phyloP scores from a whole-genome alignment of 2,329 filamentous ascomycete species.

The Aureobasidium namibiae region DNA sequence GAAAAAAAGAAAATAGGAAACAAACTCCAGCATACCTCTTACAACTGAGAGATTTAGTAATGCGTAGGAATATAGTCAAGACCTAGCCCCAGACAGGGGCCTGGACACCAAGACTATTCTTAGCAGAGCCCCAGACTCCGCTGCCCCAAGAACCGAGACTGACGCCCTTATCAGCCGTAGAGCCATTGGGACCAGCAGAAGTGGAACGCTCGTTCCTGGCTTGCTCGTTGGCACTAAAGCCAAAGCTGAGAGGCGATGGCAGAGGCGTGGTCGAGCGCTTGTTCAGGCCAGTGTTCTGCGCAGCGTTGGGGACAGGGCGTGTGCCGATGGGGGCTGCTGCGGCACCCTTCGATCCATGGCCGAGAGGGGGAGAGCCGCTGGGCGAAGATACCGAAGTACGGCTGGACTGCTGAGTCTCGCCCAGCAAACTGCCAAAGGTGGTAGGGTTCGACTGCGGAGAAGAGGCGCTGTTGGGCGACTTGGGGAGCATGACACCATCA shows the following conservation, averaged over 20 bases:
- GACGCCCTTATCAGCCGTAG: conserved; percentile 36
- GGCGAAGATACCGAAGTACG: conserved; percentile 83
- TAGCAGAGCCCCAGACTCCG: conserved; percentile 71
- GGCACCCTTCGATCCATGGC: conserved; percentile 48
- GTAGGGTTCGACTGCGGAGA: conserved; percentile 66
- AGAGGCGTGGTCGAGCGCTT: conserved; percentile 86
- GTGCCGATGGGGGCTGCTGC: conserved; percentile 74
- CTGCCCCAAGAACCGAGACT: conserved; percentile 62
- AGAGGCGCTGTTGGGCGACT: conserved; percentile 71
- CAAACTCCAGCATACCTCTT: conserved; percentile 1
- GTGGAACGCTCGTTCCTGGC: conserved; percentile 44
- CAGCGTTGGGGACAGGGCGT: conserved; percentile 54
- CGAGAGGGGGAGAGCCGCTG: conserved; percentile 64
- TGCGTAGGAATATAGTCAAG: neutral
- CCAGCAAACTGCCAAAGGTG: conserved; percentile 38
- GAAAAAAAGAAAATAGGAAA: neutral
- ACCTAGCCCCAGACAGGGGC: conserved; percentile 86
- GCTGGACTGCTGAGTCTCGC: conserved; percentile 48
- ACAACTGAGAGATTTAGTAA: neutral
- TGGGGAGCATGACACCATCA: conserved; percentile 25
- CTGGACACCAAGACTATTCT: conserved; percentile 73
- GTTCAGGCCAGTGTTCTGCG: conserved; percentile 46
- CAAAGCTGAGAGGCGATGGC: conserved; percentile 76
- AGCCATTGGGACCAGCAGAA: conserved; percentile 52
- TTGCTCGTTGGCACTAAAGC: conserved; percentile 54